These are phyloP conservation scores for Claviceps digitariae DNA, from an alignment of 2,329 filamentous ascomycete species.

Conservation along the genomic window DNA sequence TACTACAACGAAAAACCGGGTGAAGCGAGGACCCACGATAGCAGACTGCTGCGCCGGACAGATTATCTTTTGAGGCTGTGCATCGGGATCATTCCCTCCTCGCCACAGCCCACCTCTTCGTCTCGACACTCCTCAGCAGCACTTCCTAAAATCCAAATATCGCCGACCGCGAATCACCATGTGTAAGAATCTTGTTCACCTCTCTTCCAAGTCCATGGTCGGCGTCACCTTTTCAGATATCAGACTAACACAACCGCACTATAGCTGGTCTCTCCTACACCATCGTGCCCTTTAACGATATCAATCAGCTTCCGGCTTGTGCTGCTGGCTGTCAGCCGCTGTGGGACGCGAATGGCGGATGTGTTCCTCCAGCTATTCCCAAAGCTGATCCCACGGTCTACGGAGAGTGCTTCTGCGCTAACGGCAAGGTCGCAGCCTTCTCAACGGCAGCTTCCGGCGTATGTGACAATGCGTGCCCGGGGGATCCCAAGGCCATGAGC, in stretches of 20 bases:
- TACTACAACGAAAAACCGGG: not conserved
- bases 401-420: conserved; percentile 61
- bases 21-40: not conserved
- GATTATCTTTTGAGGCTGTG: not conserved
- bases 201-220: not conserved
- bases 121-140: not conserved
- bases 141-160: not conserved
- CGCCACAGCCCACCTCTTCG: not conserved
- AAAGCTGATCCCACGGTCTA: conserved; percentile 38
- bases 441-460: conserved; percentile 38
- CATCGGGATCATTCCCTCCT: not conserved
- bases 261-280: conserved; percentile 25
- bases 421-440: conserved; percentile 44
- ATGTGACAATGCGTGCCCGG: conserved; percentile 47
- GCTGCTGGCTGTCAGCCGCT: conserved; percentile 45
- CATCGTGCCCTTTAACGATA: conserved; percentile 38
- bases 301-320: conserved; percentile 42
- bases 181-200: not conserved
- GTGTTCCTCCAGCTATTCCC: conserved; percentile 45
- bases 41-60: not conserved
- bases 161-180: not conserved
- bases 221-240: not conserved
- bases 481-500: conserved; percentile 29
- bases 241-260: not conserved
- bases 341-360: conserved; percentile 57